A percentile compares a stretch with the other conserved stretches of the same genome.
Conservation (phyloP, 768 basidiomycete species). For the Chalciporus chontae region DNA sequence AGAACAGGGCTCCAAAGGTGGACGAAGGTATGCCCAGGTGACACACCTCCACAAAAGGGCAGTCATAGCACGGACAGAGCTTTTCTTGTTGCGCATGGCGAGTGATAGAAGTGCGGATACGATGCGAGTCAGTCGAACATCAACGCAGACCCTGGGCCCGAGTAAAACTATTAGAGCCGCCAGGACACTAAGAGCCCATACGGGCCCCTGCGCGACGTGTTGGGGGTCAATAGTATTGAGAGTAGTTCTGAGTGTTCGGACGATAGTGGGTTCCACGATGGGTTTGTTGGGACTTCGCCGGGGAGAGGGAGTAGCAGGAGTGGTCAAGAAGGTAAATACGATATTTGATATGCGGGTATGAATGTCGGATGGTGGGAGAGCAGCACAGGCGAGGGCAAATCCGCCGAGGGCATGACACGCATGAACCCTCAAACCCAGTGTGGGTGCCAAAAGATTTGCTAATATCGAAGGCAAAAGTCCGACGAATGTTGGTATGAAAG, state of each 20-base stretch:
- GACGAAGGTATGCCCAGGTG: slow-evolving; percentile 64
- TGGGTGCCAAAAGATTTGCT: slow-evolving; percentile 58
- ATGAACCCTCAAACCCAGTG: slow-evolving; percentile 60
- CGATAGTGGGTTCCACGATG: slow-evolving; percentile 46
- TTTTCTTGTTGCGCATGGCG: slow-evolving; percentile 60
- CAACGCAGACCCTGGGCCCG: slow-evolving; percentile 48
- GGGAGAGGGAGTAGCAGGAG: slow-evolving; percentile 34
- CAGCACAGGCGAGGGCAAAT: slow-evolving; percentile 51
- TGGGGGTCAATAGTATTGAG: slow-evolving; percentile 51
- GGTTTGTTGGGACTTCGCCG: slow-evolving; percentile 35
- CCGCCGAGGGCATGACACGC: slow-evolving; percentile 77
- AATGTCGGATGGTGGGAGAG: slow-evolving; percentile 42
- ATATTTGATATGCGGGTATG: slow-evolving; percentile 53
- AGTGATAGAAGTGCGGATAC: slow-evolving; percentile 50
- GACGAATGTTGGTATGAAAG: slow-evolving; percentile 68
- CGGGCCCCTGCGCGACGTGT: slow-evolving; percentile 70
- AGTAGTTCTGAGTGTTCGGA: slow-evolving; percentile 65
- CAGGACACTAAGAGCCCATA: slow-evolving; percentile 71
- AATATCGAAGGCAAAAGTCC: slow-evolving; percentile 61
- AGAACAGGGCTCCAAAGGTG: slow-evolving; percentile 30
- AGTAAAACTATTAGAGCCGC: slow-evolving; percentile 65
- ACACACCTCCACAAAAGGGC: slow-evolving; percentile 64
- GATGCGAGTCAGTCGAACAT: slow-evolving; percentile 41
- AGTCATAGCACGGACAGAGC: slow-evolving; percentile 57
- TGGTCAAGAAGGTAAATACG: slow-evolving; percentile 47